Evolutionary conservation across 345 rosid genomes (phyloP).

Genomic region (Carallia pectinifolia): DNA sequence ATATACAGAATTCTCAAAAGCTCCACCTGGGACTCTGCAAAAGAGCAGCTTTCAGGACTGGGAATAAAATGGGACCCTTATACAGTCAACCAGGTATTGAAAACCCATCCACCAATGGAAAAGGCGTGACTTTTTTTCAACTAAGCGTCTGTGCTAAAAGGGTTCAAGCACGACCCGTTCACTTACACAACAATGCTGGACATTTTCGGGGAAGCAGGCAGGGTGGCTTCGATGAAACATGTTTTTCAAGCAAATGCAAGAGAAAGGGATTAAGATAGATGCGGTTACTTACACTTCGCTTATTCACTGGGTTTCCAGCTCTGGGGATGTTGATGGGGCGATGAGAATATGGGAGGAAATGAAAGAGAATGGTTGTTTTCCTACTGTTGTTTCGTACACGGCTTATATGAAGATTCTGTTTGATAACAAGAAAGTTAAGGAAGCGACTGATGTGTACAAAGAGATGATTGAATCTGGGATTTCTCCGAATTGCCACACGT

Average conservation of each 20-base stretch:
- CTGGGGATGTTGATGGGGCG: constrained; percentile 66
- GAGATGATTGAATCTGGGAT: constrained; percentile 63
- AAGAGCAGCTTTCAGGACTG: constrained; percentile 43
- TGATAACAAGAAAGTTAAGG: constrained; percentile 50
- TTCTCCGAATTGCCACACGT: constrained; percentile 72
- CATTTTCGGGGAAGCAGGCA: constrained; percentile 87
- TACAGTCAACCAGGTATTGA: constrained; percentile 67
- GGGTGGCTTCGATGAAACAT: constrained; percentile 60
- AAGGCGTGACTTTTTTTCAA: constrained; percentile 89
- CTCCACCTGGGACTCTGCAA: constrained; percentile 77
- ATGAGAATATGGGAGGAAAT: constrained; percentile 69
- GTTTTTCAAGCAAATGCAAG: constrained; percentile 60
- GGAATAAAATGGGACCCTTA: constrained; percentile 74
- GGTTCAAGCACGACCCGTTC: constrained; percentile 82
- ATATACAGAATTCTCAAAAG: constrained; percentile 66
- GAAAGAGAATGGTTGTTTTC: constrained; percentile 47
- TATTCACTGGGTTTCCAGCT: constrained; percentile 73
- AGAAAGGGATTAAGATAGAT: constrained; percentile 56
- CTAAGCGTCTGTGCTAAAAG: constrained; percentile 54
- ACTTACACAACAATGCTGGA: constrained; percentile 92
- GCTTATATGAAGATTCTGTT: constrained; percentile 81
- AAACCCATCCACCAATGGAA: constrained; percentile 91
- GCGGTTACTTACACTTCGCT: constrained; percentile 72
- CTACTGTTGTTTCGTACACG: constrained; percentile 75
- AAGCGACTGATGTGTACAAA: constrained; percentile 62